Base-by-base conservation (phyloP, 2,329 filamentous ascomycete species). In the Fusarium paranaense region DNA sequence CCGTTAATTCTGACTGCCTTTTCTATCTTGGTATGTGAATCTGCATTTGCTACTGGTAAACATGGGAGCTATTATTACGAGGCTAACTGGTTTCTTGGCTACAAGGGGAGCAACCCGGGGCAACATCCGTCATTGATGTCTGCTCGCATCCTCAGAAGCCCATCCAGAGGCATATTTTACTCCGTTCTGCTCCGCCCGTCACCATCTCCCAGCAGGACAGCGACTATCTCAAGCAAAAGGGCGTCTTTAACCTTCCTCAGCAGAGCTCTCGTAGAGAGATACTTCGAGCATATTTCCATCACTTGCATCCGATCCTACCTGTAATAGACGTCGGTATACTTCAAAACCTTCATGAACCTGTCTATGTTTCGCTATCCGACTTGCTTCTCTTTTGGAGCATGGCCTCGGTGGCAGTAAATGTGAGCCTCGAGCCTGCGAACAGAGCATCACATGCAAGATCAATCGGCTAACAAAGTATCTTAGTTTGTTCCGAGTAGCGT, bases 381-480 rank as follows among this genome's bases (percentile, higher is more conserved):
- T 40, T 40, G n/a, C 38, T 40, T 0, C 38, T 40, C 5, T 40
- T 40, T 40, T 40, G 38, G 38, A 40, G 38, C 38, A 40, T 40
- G 38, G 10, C 38, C 10, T 40, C 38, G 5, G 38, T 40, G 10
- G 38, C 38, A 40, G 38, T 40, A 5, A 40, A 20, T 3, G 38
- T 40, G 18, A n/a, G 38, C 5, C 18, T 40, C 18, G 7, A 40
- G 18, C 18, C 38, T 40, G 9, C 18, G 10, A n/a, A 6, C 10
- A 40, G 5, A 20, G 10, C 38, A 20, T 20, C 10, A 6, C 0
- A 40, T 20, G 4, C 10, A n/a, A 20, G 10, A 4, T 13, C 5
- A 40, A 40, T 10, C n/a, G 0, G 38, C n/a, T 40, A 3, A 40
- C 38, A 40, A 0, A 40, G 4, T 6, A 0, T 11, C 10, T 11